A percentile compares a stretch with the other conserved stretches of the same genome.
Evolutionary conservation across 2,329 filamentous ascomycete species (phyloP).

Genomic region (Ilyonectria mors-panacis): DNA sequence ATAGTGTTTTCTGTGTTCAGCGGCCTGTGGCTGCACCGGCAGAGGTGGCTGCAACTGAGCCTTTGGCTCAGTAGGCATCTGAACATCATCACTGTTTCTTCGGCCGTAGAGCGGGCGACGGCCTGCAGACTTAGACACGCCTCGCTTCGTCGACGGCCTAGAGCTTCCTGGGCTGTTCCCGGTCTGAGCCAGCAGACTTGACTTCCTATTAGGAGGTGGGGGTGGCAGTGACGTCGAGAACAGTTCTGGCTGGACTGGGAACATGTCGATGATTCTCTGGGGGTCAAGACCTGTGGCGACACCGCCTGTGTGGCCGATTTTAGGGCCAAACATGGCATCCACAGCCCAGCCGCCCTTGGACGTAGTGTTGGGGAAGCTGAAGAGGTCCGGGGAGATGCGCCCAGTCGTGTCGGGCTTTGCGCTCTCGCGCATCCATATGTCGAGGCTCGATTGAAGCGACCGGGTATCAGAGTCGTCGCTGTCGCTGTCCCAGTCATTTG

Average conservation of each 20-base stretch:
- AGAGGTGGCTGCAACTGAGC: slow-evolving; percentile 47
- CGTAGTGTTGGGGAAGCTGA: slow-evolving; percentile 63
- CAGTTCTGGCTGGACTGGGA: slow-evolving; percentile 58
- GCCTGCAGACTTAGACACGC: slow-evolving; percentile 32
- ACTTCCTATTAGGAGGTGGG: slow-evolving; percentile 66
- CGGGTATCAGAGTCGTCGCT: slow-evolving; percentile 58
- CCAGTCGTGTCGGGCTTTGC: slow-evolving; percentile 56
- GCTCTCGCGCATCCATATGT: slow-evolving; percentile 72
- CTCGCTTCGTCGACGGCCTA: slow-evolving; percentile 36
- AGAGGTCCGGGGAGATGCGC: slow-evolving; percentile 66
- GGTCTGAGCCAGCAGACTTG: slow-evolving; percentile 66
- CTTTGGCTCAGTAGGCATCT: slow-evolving; percentile 44
- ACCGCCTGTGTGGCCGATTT: slow-evolving; percentile 38
- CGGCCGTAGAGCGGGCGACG: slow-evolving; percentile 38
- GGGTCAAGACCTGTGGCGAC: slow-evolving; percentile 46
- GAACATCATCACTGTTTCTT: slow-evolving; percentile 52
- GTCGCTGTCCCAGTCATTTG: slow-evolving; percentile 62
- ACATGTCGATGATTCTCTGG: slow-evolving; percentile 63
- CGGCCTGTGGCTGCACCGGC: slow-evolving; percentile 31
- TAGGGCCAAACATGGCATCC: slow-evolving; percentile 62
- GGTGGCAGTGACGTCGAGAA: slow-evolving; percentile 59
- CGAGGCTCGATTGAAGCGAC: slow-evolving; percentile 66
- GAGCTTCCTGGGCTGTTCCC: slow-evolving; percentile 46
- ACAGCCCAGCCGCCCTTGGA: slow-evolving; percentile 62
- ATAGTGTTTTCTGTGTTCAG: slow-evolving; percentile 59